phyloP scores from a whole-genome alignment of 305 asterid genomes.

The Fraxinus ornus region DNA sequence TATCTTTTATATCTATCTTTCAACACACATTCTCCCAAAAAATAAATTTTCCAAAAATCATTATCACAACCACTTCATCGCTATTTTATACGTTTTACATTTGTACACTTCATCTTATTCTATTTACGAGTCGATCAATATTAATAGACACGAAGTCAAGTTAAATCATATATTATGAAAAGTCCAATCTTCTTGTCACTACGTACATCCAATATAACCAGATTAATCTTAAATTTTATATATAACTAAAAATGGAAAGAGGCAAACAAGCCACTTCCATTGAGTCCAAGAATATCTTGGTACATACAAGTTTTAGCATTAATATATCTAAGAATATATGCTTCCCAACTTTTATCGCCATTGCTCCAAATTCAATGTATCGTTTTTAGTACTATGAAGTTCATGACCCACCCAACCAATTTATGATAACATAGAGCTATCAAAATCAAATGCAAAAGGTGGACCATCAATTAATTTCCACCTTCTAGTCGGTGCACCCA shows the following conservation, averaged over 20 bases:
- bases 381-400: conserved; percentile 8
- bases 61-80: neutral
- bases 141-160: neutral
- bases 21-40: neutral
- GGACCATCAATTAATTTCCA: conserved; percentile 12
- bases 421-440: neutral
- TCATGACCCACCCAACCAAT: conserved; percentile 13
- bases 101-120: neutral
- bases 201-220: neutral
- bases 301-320: neutral
- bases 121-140: neutral
- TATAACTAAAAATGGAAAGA: neutral
- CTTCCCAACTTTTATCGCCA: neutral
- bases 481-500: conserved; percentile 12
- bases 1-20: too few relatives aligned
- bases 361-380: conserved; percentile 16
- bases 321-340: neutral
- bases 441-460: conserved; percentile 18
- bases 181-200: neutral
- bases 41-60: too few relatives aligned
- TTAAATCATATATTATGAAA: neutral
- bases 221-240: neutral
- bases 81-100: neutral
- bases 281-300: neutral
- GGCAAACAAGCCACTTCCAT: neutral